Evolutionary conservation across 2,329 filamentous ascomycete genomes (phyloP), one percentile per base, ranked within the genome.

Genomic region (Colletotrichum musae): DNA sequence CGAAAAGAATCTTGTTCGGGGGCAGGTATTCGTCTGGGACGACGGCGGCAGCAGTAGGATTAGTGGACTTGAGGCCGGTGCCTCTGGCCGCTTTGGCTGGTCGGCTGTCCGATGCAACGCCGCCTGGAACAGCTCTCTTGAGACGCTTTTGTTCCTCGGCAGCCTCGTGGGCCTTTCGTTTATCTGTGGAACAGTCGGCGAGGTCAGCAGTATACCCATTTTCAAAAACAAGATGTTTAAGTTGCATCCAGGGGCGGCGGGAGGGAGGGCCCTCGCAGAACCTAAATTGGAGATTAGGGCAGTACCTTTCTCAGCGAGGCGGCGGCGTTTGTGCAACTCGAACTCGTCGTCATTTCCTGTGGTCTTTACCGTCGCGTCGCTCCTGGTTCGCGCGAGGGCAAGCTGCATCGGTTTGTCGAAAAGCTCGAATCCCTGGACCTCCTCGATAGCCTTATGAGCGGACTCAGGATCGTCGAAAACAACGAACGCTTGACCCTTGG

Each of bases 1-100:
- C 85, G 83, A 98, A 97, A 43, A 99, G 88, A 73, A 94, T 97
- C 85, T 97, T 98, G 88, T 98, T 98, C 43, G 96, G 95, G 4
- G 95, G 95, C 4, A 98, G 89, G 80, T 97, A 98, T 82, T 99
- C 96, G 87, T 98, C 96, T n/a, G 95, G 94, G 18, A 98, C 91
- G 64, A 94, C 92, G 12, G 92, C 87, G 4, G 91, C 86, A 1
- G 90, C 86, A 15, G 89, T 86, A 6, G 90, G 87, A 67, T 89
- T 90, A 1, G 92, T 92, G 5, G 93, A 89, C 79, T 97, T 97
- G 83, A 95, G 89, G 41, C 93, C 93, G 26, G 88, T 85, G 50
- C 90, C 90, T 75, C 91, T 88, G n/a, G 88, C 87, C 16, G 91
- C 86, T 84, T 95, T 95, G 63, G 88, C 83, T 0, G 92, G 89